Evolutionary conservation across 169 alveolate genomes (phyloP), one percentile per base, ranked within the genome.

Genomic region (Perkinsus chesapeaki): DNA sequence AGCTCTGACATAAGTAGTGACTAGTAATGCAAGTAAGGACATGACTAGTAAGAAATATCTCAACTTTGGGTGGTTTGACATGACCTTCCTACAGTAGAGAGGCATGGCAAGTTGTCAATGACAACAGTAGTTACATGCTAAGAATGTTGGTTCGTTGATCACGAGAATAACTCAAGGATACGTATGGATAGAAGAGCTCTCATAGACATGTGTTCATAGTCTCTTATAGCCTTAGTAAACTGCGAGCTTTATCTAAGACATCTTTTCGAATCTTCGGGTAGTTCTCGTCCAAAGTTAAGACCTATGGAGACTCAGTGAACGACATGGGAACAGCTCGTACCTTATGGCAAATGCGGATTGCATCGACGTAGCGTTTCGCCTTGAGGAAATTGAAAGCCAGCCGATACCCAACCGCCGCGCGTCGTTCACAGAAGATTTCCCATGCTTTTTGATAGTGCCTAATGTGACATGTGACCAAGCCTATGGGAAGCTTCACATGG

Each of bases 331-430:
- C 37, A 12, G 27, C 82, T 60, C 12, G 31, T 23, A 60, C 82
- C 92, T 96, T 97, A 93, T 97, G 97, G 92, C 98, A 97, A 12
- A 98, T 94, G 94, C 96, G 96, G 39, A 98, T 96, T 72, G 98
- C 97, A 38, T 97, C 97, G 36, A 97, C 97, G 93, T 95, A 96
- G 39, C 95, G 43, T 92, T 95, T 97, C 23, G 98, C 98, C 94
- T 98, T 98, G 48, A 98, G 60, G 94, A 96, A 98, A 93, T 96
- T 96, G 93, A 98, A 96, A 90, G 98, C 98, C 27, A 98, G 94
- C 93, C 98, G 96, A 92, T 96, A 98, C 31, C 98, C 98, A 39
- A 97, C 97, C 39, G 96, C 92, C 36, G 98, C 98, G 93, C 96
- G 96, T 27, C 82, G 82, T 34, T 60, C 82, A 16, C 82, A 60